Evolutionary conservation across 2,329 filamentous ascomycete species (phyloP).

Genomic region (Trichoderma citrinoviride): DNA sequence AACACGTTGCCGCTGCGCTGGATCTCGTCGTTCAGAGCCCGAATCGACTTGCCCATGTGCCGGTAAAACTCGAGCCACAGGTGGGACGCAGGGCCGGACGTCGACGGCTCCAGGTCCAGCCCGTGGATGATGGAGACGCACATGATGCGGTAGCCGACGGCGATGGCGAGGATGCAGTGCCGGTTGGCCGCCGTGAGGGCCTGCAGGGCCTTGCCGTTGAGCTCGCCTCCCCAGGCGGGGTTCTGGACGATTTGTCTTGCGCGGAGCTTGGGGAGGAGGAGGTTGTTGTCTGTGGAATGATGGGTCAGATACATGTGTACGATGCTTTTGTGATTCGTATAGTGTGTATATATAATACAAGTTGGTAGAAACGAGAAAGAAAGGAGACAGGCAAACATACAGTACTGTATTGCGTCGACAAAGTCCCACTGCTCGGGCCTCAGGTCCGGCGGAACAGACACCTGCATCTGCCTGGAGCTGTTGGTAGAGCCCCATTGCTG

Average conservation of each 20-base stretch:
- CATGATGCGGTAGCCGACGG: conserved; percentile 19
- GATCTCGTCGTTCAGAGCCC: conserved; percentile 16
- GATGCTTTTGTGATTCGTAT: background rate
- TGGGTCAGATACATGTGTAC: background rate
- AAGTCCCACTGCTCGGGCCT: conserved; percentile 17
- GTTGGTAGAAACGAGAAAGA: background rate
- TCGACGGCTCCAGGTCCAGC: conserved; percentile 5
- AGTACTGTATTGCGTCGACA: conserved; percentile 14
- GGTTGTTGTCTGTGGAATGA: conserved; percentile 8
- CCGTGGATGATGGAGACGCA: conserved; percentile 9
- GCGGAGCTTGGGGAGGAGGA: conserved; percentile 1
- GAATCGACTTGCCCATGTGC: conserved; percentile 9
- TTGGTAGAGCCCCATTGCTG: background rate
- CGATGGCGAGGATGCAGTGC: conserved; percentile 15
- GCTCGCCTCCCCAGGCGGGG: background rate
- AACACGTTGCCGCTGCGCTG: background rate
- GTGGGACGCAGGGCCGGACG: conserved; percentile 5
- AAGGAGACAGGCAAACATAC: background rate
- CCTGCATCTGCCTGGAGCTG: background rate
- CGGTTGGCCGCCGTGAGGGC: conserved; percentile 3
- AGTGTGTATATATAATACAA: background rate
- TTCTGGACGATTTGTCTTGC: conserved; percentile 14
- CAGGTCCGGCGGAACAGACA: conserved; percentile 14
- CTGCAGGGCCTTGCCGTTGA: conserved; percentile 2
- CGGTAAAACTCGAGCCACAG: conserved; percentile 17